These are phyloP conservation scores for Nymphaea colorata DNA, from an alignment of 164 flowering plant genomes.

Conservation along the genomic window DNA sequence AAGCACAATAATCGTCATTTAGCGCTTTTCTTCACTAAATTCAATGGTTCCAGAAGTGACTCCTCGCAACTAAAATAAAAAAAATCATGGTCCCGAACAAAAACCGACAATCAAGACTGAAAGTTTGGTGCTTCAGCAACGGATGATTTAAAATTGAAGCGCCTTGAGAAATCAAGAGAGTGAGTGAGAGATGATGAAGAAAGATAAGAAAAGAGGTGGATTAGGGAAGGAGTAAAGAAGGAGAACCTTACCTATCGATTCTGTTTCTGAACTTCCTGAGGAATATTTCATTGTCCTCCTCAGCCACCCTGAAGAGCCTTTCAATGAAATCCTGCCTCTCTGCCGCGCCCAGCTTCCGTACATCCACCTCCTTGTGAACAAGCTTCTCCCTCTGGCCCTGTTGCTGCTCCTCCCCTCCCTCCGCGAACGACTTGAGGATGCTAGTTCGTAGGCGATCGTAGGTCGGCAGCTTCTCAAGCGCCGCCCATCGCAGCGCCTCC, in stretches of 20 bases:
- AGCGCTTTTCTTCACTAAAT: no score
- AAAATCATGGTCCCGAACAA: no score
- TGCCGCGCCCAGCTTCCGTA: not conserved
- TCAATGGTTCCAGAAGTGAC: no score
- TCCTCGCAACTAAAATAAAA: no score
- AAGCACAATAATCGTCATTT: no score
- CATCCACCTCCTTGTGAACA: constrained; percentile 11
- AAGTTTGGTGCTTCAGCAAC: no score
- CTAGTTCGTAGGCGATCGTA: constrained; percentile 2
- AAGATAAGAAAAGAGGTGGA: not conserved
- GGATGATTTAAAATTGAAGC: no score
- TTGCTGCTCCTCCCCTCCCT: not conserved
- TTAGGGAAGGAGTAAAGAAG: not conserved
- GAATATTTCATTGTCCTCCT: constrained; percentile 5
- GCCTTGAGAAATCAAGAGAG: no score
- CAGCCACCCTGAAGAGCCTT: not conserved
- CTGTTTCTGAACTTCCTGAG: constrained; percentile 2
- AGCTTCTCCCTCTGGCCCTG: not conserved
- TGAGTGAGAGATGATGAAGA: not conserved
- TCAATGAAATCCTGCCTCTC: constrained; percentile 1
- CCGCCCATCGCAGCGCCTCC: constrained; percentile 17
- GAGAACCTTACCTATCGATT: not conserved
- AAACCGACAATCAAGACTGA: no score
- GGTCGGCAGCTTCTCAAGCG: constrained; percentile 5
- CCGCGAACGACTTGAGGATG: not conserved